A percentile compares a stretch with the other conserved stretches of the same genome.
Evolutionary conservation across 1,139 yeast species (phyloP).

Genomic region (Candida pseudoviswanathii): DNA sequence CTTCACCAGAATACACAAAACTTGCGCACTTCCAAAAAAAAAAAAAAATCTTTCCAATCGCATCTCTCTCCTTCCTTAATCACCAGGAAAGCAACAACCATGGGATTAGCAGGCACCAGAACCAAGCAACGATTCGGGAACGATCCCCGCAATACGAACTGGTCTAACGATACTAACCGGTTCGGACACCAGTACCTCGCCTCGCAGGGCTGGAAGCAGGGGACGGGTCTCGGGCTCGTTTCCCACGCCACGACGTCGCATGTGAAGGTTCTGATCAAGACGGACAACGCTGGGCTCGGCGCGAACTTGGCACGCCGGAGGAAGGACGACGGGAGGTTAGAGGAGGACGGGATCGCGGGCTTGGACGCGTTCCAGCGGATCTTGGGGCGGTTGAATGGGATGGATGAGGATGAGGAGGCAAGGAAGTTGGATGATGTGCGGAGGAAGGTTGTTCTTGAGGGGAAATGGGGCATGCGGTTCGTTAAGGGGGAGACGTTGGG

Average conservation of each 20-base stretch:
- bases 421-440: slow-evolving; percentile 66
- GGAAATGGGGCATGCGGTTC: slow-evolving; percentile 86
- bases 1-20: neutral
- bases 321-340: slow-evolving; percentile 39
- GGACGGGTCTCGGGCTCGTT: slow-evolving; percentile 79
- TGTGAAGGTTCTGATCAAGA: slow-evolving; percentile 78
- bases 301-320: slow-evolving; percentile 64
- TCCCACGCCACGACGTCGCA: slow-evolving; percentile 71
- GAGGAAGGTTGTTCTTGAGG: slow-evolving; percentile 66
- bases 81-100: slow-evolving; percentile 18
- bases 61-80: neutral
- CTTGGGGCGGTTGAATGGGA: slow-evolving; percentile 82
- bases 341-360: slow-evolving; percentile 83
- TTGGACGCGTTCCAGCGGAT: slow-evolving; percentile 91
- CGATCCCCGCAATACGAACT: slow-evolving; percentile 91
- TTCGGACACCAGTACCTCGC: slow-evolving; percentile 88
- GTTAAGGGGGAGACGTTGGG: slow-evolving; percentile 80
- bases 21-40: neutral
- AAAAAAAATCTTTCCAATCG: slow-evolving; percentile 1
- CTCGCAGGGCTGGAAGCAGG: slow-evolving; percentile 90
- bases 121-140: slow-evolving; percentile 83
- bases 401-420: slow-evolving; percentile 55
- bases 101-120: slow-evolving; percentile 91
- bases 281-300: slow-evolving; percentile 84
- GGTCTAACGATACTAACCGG: slow-evolving; percentile 86